Percentiles rank a stretch among this genome's conserved stretches.
These are phyloP conservation scores for Ascochyta pisi DNA, from an alignment of 2,329 filamentous ascomycete genomes.

Conservation along the genomic window DNA sequence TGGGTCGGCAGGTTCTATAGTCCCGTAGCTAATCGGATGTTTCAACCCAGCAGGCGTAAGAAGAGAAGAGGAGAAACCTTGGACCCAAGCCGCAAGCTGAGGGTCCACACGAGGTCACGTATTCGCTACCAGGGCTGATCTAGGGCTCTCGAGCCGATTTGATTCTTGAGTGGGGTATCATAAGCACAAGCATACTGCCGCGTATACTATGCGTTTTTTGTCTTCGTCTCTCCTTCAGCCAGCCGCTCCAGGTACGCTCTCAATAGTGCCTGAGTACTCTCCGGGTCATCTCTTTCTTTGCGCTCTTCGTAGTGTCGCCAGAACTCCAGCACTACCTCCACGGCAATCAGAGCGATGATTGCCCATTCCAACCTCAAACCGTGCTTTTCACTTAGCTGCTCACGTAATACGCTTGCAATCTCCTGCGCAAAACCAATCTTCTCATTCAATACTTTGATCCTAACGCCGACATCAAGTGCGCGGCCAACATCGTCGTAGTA, in stretches of 20 bases:
- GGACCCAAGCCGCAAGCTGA: too few relatives aligned
- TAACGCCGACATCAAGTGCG: constrained; percentile 86
- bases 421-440: constrained; percentile 98
- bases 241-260: constrained; percentile 42
- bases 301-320: constrained; percentile 73
- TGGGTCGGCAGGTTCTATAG: too few relatives aligned
- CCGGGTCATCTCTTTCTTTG: constrained; percentile 52
- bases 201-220: not conserved
- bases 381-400: constrained; percentile 89
- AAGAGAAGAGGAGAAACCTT: too few relatives aligned
- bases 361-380: constrained; percentile 90
- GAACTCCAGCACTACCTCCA: constrained; percentile 90
- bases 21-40: too few relatives aligned
- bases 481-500: constrained; percentile 95
- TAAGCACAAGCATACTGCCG: constrained; percentile 3
- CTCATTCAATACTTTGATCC: constrained; percentile 91
- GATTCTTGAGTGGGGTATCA: constrained; percentile 34
- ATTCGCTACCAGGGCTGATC: not conserved
- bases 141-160: not conserved
- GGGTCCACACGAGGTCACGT: not conserved
- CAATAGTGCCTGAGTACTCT: constrained; percentile 51
- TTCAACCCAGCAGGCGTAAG: too few relatives aligned
- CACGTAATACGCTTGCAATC: constrained; percentile 86
- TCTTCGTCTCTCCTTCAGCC: not conserved
- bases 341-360: constrained; percentile 90